phyloP scores from a whole-genome alignment of 2,329 filamentous ascomycete genomes.

The Ophiostoma australiae region DNA sequence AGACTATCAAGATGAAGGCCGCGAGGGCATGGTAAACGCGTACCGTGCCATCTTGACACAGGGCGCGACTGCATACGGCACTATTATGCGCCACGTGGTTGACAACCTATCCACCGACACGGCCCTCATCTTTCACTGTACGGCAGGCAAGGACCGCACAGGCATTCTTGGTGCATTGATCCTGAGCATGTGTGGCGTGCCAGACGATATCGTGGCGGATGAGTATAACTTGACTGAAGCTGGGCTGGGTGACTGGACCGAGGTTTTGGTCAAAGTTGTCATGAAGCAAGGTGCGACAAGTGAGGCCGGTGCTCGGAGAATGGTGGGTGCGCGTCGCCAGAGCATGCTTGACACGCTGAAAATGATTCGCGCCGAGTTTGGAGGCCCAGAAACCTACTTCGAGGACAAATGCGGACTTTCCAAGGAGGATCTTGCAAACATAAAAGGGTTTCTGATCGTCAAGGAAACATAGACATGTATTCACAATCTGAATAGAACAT shows the following conservation, averaged over 20 bases:
- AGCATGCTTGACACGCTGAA: conserved; percentile 47
- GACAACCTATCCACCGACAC: conserved; percentile 23
- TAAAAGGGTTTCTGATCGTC: conserved; percentile 13
- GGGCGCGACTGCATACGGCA: conserved; percentile 40
- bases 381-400: conserved; percentile 61
- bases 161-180: conserved; percentile 65
- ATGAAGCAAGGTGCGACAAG: conserved; percentile 47
- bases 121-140: conserved; percentile 55
- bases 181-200: conserved; percentile 58
- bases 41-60: conserved; percentile 54
- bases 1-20: conserved; percentile 53
- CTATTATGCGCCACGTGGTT: conserved; percentile 47
- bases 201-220: conserved; percentile 53
- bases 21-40: conserved; percentile 31
- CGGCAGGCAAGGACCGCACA: conserved; percentile 72
- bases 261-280: conserved; percentile 47
- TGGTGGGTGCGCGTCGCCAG: conserved; percentile 45
- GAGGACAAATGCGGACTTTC: conserved; percentile 53
- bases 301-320: conserved; percentile 40
- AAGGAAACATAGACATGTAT: not conserved
- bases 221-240: conserved; percentile 66
- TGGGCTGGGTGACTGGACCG: conserved; percentile 52
- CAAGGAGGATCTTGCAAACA: conserved; percentile 35
- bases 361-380: conserved; percentile 56
- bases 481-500: no score